phyloP scores from a whole-genome alignment of 139 green algal species.

The Microglena sp. region DNA sequence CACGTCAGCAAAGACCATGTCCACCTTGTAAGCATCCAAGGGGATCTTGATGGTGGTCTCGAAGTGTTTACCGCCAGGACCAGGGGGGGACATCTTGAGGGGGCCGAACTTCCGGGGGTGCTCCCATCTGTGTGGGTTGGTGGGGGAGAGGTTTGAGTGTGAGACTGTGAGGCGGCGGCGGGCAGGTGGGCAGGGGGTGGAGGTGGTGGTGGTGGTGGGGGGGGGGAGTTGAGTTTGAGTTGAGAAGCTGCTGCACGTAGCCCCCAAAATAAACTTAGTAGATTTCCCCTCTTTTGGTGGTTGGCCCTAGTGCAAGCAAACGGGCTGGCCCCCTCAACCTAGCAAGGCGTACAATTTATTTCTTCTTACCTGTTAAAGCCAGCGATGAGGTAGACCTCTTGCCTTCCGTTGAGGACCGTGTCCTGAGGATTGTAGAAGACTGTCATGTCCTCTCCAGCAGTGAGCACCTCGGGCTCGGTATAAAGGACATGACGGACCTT shows the following conservation, averaged over 20 bases:
- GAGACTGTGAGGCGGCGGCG: no score
- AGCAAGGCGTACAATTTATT: no score
- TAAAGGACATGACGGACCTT: slow-evolving; percentile 75
- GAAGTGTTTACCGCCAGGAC: slow-evolving; percentile 3
- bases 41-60: slow-evolving; percentile 52
- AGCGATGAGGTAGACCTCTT: slow-evolving; percentile 68
- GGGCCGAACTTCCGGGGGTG: slow-evolving; percentile 38
- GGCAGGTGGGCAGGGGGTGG: slow-evolving; percentile 18
- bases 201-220: slow-evolving; percentile 4
- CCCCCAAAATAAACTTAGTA: no score
- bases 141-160: no score
- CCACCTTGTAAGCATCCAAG: slow-evolving; percentile 77
- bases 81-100: slow-evolving; percentile 49
- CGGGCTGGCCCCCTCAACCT: no score
- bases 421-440: slow-evolving; percentile 88
- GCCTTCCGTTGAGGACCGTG: slow-evolving; percentile 63
- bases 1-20: slow-evolving; percentile 87
- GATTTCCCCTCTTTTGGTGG: no score
- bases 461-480: slow-evolving; percentile 60
- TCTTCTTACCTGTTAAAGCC: slow-evolving; percentile 75
- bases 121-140: slow-evolving; percentile 25
- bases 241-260: no score
- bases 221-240: background rate
- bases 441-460: slow-evolving; percentile 58
- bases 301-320: no score